phyloP scores from a whole-genome alignment of 768 basidiomycete species.

The Mycena alexandri region DNA sequence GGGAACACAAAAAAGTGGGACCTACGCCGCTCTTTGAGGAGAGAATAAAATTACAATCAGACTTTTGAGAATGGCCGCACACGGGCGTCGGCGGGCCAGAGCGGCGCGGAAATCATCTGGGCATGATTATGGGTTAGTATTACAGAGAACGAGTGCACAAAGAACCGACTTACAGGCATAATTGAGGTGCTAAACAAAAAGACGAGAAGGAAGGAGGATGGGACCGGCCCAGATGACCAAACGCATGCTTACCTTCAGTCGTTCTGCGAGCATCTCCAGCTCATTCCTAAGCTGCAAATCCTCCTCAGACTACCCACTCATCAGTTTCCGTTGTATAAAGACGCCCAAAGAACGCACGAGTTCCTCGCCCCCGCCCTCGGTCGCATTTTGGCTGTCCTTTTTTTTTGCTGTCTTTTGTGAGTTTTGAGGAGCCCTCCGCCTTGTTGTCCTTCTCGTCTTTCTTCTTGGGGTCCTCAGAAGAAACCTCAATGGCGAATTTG shows the following conservation, averaged over 20 bases:
- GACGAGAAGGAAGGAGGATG: too few relatives aligned
- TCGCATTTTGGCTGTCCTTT: slow-evolving; percentile 64
- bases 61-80: too few relatives aligned
- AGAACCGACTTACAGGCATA: too few relatives aligned
- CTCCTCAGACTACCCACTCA: slow-evolving; percentile 83
- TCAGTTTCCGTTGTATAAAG: slow-evolving; percentile 28
- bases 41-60: too few relatives aligned
- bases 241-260: slow-evolving; percentile 75
- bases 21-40: too few relatives aligned
- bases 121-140: too few relatives aligned
- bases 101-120: too few relatives aligned
- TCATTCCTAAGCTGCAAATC: slow-evolving; percentile 94
- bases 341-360: slow-evolving; percentile 69
- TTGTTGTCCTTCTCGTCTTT: slow-evolving; percentile 68
- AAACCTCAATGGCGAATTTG: slow-evolving; percentile 71
- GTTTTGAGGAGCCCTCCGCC: slow-evolving; percentile 68
- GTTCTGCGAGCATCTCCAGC: slow-evolving; percentile 96
- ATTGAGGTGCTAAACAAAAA: too few relatives aligned
- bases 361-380: slow-evolving; percentile 78
- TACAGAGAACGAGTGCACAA: too few relatives aligned
- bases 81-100: too few relatives aligned
- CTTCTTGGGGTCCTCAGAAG: slow-evolving; percentile 82
- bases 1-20: too few relatives aligned
- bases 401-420: slow-evolving; percentile 63
- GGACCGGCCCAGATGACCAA: too few relatives aligned